Conservation (phyloP, 2,329 filamentous ascomycete species). For the Pezicula neosporulosa region DNA sequence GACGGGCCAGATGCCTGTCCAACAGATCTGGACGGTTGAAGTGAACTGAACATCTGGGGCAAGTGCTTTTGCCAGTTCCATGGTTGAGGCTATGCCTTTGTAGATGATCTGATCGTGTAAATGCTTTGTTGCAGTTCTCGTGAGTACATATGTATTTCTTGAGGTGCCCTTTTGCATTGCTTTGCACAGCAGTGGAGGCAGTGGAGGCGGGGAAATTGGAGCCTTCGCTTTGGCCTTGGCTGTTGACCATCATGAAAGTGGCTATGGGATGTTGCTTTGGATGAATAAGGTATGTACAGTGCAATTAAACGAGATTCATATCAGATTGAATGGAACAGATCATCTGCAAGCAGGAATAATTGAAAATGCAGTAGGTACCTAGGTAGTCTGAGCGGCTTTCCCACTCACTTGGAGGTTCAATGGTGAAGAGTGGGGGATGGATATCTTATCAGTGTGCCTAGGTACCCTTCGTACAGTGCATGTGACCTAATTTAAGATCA, state of each 20-base stretch:
- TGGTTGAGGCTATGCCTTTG: slow-evolving; percentile 57
- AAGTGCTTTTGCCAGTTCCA: slow-evolving; percentile 49
- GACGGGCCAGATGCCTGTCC: slow-evolving; percentile 55
- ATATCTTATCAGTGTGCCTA: slow-evolving; percentile 4
- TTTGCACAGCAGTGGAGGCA: neutral
- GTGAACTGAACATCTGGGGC: slow-evolving; percentile 54
- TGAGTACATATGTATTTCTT: slow-evolving; percentile 37
- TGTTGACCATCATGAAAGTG: neutral
- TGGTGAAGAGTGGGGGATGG: slow-evolving; percentile 3
- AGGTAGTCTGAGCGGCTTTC: too few relatives aligned
- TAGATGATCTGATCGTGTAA: slow-evolving; percentile 55
- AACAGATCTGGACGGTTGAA: slow-evolving; percentile 59
- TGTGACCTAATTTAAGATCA: too few relatives aligned
- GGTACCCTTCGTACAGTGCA: neutral
- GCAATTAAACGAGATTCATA: neutral
- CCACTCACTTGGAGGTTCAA: neutral
- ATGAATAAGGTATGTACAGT: neutral
- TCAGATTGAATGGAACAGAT: too few relatives aligned
- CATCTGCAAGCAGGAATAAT: too few relatives aligned
- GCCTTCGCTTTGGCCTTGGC: neutral
- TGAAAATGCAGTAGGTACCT: too few relatives aligned
- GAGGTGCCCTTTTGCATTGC: neutral
- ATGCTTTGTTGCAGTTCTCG: slow-evolving; percentile 46
- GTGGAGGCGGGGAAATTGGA: neutral
- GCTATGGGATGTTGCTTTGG: neutral